Percentiles rank a stretch among this genome's conserved stretches.
These are phyloP conservation scores for Acacia pycnantha DNA, from an alignment of 331 rosid genomes.

Conservation along the genomic window DNA sequence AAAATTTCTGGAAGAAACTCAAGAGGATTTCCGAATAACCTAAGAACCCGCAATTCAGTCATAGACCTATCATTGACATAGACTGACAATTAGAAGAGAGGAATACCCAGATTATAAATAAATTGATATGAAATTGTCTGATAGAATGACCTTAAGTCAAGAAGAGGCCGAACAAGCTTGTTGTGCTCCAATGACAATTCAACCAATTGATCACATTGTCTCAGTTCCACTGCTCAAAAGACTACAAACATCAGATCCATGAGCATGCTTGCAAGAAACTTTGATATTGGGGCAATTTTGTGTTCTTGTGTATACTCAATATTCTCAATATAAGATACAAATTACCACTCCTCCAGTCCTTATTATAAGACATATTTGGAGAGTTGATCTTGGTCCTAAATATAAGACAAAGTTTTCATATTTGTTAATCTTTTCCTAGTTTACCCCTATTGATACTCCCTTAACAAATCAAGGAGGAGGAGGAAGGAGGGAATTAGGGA, in stretches of 20 bases:
- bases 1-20: conserved; percentile 16
- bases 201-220: neutral
- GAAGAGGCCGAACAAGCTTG: conserved; percentile 3
- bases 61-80: neutral
- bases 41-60: conserved; percentile 8
- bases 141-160: conserved; percentile 5
- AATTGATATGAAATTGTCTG: neutral
- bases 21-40: conserved; percentile 1
- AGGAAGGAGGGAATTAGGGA: too few relatives aligned
- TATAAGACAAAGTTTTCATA: too few relatives aligned
- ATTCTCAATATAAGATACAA: neutral
- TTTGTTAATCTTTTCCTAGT: too few relatives aligned
- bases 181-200: conserved; percentile 1
- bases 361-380: too few relatives aligned
- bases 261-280: neutral
- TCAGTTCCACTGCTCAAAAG: conserved; percentile 6
- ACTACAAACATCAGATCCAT: neutral
- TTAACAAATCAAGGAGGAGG: too few relatives aligned
- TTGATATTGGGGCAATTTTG: neutral
- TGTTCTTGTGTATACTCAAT: neutral
- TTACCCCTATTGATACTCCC: too few relatives aligned
- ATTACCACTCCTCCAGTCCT: neutral
- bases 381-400: too few relatives aligned
- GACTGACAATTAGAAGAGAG: neutral
- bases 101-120: neutral